phyloP scores from a whole-genome alignment of 345 rosid genomes.

The Psidium friedrichsthalianum region DNA sequence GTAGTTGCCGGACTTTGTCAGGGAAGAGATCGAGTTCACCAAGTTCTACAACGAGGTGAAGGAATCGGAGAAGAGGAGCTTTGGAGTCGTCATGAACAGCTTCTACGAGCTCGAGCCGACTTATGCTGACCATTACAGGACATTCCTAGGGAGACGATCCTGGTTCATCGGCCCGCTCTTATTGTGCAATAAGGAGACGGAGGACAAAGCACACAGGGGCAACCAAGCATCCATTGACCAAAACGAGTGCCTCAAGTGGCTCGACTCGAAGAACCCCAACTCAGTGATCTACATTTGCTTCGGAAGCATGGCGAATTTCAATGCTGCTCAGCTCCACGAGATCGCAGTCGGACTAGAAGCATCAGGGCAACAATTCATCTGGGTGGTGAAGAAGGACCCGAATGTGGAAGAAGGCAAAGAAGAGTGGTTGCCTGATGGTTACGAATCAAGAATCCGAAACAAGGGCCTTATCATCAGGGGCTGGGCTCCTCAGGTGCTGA shows the following conservation, averaged over 20 bases:
- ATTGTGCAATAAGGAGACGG: slow-evolving; percentile 6
- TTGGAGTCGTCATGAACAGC: slow-evolving; percentile 55
- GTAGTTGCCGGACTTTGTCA: not conserved
- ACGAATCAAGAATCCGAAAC: slow-evolving; percentile 10
- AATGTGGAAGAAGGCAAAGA: slow-evolving; percentile 10
- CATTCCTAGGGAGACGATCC: slow-evolving; percentile 27
- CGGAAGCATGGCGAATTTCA: slow-evolving; percentile 20
- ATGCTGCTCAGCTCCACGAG: slow-evolving; percentile 20
- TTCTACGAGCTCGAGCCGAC: slow-evolving; percentile 62
- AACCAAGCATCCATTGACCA: slow-evolving; percentile 6
- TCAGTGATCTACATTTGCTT: slow-evolving; percentile 38
- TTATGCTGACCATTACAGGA: slow-evolving; percentile 32
- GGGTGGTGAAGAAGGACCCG: slow-evolving; percentile 24
- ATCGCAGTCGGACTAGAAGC: slow-evolving; percentile 30
- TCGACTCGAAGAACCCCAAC: slow-evolving; percentile 15
- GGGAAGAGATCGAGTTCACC: not conserved
- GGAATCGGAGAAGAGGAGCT: slow-evolving; percentile 39
- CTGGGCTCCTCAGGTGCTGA: slow-evolving; percentile 53
- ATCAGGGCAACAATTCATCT: slow-evolving; percentile 25
- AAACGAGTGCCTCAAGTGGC: slow-evolving; percentile 33
- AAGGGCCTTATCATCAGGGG: slow-evolving; percentile 25
- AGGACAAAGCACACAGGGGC: slow-evolving; percentile 26
- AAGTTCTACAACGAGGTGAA: not conserved
- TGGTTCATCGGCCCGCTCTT: slow-evolving; percentile 62
- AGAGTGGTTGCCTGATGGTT: slow-evolving; percentile 25